These are phyloP conservation scores for Hippophae gyantsensis DNA, from an alignment of 306 rosid genomes.

Conservation along the genomic window DNA sequence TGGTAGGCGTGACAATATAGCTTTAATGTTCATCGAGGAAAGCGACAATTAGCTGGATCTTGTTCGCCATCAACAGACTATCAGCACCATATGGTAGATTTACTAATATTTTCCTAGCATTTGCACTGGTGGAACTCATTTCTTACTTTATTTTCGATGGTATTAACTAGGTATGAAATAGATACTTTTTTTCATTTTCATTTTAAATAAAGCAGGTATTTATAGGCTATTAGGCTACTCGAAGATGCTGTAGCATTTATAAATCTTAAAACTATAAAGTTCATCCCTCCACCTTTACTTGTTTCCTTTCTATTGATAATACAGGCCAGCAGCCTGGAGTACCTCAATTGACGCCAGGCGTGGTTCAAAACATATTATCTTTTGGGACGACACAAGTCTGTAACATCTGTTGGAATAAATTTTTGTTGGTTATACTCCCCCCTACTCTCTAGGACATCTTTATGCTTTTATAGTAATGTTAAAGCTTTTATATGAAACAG, in stretches of 20 bases:
- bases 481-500: slow-evolving; percentile 30
- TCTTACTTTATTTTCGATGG: slow-evolving; percentile 51
- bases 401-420: slow-evolving; percentile 18
- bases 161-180: slow-evolving; percentile 48
- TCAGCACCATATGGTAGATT: slow-evolving; percentile 58
- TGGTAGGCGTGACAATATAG: slow-evolving; percentile 57
- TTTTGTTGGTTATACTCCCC: slow-evolving; percentile 11
- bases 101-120: slow-evolving; percentile 44
- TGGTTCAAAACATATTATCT: slow-evolving; percentile 39
- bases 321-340: slow-evolving; percentile 50
- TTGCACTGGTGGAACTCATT: slow-evolving; percentile 52
- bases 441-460: slow-evolving; percentile 8
- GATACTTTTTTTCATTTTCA: slow-evolving; percentile 27
- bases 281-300: slow-evolving; percentile 20
- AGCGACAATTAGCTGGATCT: slow-evolving; percentile 59
- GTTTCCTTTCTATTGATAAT: slow-evolving; percentile 22
- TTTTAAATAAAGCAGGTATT: slow-evolving; percentile 14
- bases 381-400: slow-evolving; percentile 47
- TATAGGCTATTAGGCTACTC: slow-evolving; percentile 13
- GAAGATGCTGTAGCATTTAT: slow-evolving; percentile 7
- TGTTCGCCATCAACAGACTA: slow-evolving; percentile 56
- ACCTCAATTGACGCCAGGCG: slow-evolving; percentile 39
- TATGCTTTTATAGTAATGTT: neutral
- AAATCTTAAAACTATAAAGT: slow-evolving; percentile 7
- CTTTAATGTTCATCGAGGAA: slow-evolving; percentile 46